These are phyloP conservation scores for Acacia confusa DNA, from an alignment of 306 rosid species.

Conservation along the genomic window DNA sequence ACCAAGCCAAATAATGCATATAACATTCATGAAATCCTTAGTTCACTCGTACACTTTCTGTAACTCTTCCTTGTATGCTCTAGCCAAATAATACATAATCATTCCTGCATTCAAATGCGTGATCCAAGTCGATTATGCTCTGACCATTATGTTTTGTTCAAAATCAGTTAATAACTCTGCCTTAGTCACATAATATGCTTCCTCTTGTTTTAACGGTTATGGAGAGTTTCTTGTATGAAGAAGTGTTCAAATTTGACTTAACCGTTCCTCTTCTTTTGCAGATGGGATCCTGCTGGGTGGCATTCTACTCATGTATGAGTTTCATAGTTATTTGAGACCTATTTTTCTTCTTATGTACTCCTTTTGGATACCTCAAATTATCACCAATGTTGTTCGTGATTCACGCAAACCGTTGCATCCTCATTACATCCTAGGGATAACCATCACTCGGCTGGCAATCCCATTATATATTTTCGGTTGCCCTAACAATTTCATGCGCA, in stretches of 20 bases:
- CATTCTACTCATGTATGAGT: constrained; percentile 92
- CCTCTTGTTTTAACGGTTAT: constrained; percentile 7
- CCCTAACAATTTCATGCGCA: constrained; percentile 94
- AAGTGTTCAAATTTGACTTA: constrained; percentile 6
- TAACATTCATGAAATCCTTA: no score
- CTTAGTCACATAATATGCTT: not conserved
- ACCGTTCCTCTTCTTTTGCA: constrained; percentile 45
- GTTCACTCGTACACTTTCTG: no score
- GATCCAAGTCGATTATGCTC: not conserved
- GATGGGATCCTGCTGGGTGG: constrained; percentile 99
- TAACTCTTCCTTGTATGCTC: no score
- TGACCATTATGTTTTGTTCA: not conserved
- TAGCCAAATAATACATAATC: not conserved
- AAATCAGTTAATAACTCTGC: not conserved
- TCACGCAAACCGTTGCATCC: constrained; percentile 97
- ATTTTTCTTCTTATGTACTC: constrained; percentile 84
- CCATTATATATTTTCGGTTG: constrained; percentile 89
- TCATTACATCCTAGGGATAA: constrained; percentile 85
- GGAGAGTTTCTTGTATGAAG: constrained; percentile 18
- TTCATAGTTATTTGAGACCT: constrained; percentile 77
- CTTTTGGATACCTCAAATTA: constrained; percentile 97
- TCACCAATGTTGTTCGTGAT: constrained; percentile 83
- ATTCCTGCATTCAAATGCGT: not conserved
- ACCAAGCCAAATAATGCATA: no score
- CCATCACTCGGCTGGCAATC: constrained; percentile 80